Conservation (phyloP, 2,329 filamentous ascomycete genomes). For the Aspergillus fischeri region DNA sequence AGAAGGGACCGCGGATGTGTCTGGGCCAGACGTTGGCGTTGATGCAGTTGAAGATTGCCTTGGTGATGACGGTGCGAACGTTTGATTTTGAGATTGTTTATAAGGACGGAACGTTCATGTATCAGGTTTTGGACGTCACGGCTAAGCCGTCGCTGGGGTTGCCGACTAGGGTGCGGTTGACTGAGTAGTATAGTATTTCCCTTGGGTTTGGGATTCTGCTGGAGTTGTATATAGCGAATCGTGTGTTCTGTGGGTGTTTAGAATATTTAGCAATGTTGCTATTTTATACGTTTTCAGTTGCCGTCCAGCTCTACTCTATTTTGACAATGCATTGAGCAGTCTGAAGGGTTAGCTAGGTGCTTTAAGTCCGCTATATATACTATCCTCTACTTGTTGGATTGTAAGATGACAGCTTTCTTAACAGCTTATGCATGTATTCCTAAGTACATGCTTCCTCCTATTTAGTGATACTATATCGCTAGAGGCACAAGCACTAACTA, state of each 20-base stretch:
- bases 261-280: neutral
- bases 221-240: neutral
- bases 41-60: conserved; percentile 34
- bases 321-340: no score
- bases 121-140: conserved; percentile 11
- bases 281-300: no score
- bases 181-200: conserved; percentile 1
- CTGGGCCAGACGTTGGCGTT: conserved; percentile 48
- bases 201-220: neutral
- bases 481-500: no score
- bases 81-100: conserved; percentile 19
- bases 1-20: conserved; percentile 46
- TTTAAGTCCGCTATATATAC: no score
- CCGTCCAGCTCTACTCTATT: no score
- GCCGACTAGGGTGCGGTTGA: conserved; percentile 8
- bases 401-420: no score
- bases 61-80: conserved; percentile 19
- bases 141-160: conserved; percentile 9
- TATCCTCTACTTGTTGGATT: no score
- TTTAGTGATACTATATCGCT: no score
- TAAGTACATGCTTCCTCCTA: no score
- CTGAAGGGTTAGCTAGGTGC: no score
- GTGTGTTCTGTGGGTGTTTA: neutral
- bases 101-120: conserved; percentile 8
- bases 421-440: no score